Conservation (phyloP, 2,329 filamentous ascomycete genomes). For the Magnaporthales sp. region DNA sequence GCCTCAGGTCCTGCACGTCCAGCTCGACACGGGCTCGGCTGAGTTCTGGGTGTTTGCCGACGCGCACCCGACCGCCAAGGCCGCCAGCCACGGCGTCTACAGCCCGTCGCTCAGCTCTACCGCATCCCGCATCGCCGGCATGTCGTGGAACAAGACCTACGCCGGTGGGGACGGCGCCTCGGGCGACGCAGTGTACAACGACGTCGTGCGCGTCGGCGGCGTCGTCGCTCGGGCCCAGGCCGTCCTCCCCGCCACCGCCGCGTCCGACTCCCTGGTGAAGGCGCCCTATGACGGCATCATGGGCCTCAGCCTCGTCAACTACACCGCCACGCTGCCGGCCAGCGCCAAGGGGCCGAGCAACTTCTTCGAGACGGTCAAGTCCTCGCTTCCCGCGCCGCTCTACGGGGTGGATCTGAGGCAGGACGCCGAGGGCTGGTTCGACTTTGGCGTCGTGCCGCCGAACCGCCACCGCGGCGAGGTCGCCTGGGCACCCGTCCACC, state of each 20-base stretch:
- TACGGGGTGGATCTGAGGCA: conserved; percentile 42
- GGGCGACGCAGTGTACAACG: conserved; percentile 20
- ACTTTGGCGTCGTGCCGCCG: neutral
- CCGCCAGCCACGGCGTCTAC: conserved; percentile 17
- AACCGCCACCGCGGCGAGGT: neutral
- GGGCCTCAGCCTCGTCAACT: conserved; percentile 19
- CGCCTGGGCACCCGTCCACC: neutral
- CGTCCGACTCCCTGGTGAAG: conserved; percentile 18
- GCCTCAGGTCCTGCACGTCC: conserved; percentile 17
- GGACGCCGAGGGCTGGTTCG: neutral
- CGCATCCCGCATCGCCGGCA: conserved; percentile 16
- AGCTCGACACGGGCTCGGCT: conserved; percentile 23
- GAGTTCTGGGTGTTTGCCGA: conserved; percentile 26
- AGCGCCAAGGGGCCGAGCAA: conserved; percentile 13
- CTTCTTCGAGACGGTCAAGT: conserved; percentile 26
- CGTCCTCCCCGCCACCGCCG: conserved; percentile 19
- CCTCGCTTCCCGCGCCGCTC: conserved; percentile 29
- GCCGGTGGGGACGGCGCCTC: conserved; percentile 20
- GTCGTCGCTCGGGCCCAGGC: conserved; percentile 17
- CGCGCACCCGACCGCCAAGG: conserved; percentile 7
- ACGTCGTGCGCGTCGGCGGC: conserved; percentile 18
- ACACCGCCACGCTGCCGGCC: conserved; percentile 17
- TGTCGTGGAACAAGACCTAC: conserved; percentile 21
- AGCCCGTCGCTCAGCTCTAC: conserved; percentile 18
- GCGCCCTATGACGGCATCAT: conserved; percentile 15